Conservation (phyloP, 495 filamentous ascomycete species). For the Penicillium arizonense region DNA sequence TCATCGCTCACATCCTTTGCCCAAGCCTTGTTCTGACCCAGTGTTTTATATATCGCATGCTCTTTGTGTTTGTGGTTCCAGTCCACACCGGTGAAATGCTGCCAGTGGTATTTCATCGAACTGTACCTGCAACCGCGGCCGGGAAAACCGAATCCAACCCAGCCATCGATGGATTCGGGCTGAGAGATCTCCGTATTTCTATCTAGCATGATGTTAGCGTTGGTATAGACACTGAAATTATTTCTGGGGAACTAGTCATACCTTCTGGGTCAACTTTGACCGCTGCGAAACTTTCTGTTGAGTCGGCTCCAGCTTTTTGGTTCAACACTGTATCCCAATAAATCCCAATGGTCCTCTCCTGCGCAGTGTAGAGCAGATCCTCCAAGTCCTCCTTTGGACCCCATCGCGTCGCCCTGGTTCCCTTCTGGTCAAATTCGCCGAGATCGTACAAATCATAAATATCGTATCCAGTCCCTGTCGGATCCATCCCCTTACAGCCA, state of each 20-base stretch:
- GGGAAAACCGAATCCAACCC: constrained; percentile 66
- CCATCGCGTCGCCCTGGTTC: constrained; percentile 64
- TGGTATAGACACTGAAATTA: not conserved
- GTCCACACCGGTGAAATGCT: constrained; percentile 69
- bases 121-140: constrained; percentile 61
- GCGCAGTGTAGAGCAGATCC: constrained; percentile 47
- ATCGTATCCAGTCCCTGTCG: constrained; percentile 68
- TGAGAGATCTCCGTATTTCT: constrained; percentile 52
- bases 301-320: constrained; percentile 72
- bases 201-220: constrained; percentile 30
- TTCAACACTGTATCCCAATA: constrained; percentile 78
- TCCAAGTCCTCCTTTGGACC: constrained; percentile 62
- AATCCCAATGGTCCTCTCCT: constrained; percentile 53
- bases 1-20: constrained; percentile 61
- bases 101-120: constrained; percentile 60
- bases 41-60: constrained; percentile 66
- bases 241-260: constrained; percentile 13
- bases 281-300: constrained; percentile 54
- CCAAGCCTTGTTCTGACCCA: constrained; percentile 62
- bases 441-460: constrained; percentile 75
- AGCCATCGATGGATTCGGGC: constrained; percentile 63
- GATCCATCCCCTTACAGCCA: constrained; percentile 65
- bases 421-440: constrained; percentile 75
- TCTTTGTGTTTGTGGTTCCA: constrained; percentile 56
- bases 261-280: constrained; percentile 59